A percentile compares a stretch with the other conserved stretches of the same genome.
These are phyloP conservation scores for Capsicum pubescens DNA, from an alignment of 257 asterid species.

Conservation along the genomic window DNA sequence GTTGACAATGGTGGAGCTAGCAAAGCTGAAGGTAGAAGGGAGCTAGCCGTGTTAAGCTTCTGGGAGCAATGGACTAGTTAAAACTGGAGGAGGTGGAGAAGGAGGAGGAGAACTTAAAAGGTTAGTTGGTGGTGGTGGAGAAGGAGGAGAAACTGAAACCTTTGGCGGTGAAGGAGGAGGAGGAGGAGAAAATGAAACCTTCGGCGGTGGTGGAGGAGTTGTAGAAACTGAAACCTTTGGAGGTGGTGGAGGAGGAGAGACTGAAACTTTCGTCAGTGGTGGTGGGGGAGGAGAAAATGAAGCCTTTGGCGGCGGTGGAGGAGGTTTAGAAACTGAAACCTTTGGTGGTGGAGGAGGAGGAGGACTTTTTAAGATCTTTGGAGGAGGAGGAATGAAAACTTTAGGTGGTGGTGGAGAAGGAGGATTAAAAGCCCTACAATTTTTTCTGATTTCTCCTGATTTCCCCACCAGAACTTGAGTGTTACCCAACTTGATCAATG, in stretches of 20 bases:
- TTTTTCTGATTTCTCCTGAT: conserved; percentile 42
- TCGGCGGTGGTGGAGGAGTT: neutral
- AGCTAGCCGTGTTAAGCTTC: neutral
- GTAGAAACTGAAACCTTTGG: neutral
- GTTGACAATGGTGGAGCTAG: neutral
- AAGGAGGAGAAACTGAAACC: no score
- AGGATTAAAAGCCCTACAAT: conserved; percentile 39
- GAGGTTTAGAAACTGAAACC: neutral
- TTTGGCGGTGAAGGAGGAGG: neutral
- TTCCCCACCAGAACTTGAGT: conserved; percentile 41
- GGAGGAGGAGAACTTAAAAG: no score
- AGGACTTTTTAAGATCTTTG: neutral
- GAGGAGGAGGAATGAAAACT: neutral
- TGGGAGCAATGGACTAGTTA: neutral
- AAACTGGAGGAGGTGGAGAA: neutral
- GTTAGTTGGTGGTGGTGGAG: no score
- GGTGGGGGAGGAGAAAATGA: neutral
- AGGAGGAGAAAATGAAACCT: neutral
- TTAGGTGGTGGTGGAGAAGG: neutral
- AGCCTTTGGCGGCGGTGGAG: neutral
- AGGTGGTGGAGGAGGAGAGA: neutral
- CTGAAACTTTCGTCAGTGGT: no score
- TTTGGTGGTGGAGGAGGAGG: neutral
- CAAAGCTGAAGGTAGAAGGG: neutral
- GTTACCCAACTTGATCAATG: conserved; percentile 44